Evolutionary conservation across 2,329 filamentous ascomycete species (phyloP).

Genomic region (Neoarthrinium moseri): DNA sequence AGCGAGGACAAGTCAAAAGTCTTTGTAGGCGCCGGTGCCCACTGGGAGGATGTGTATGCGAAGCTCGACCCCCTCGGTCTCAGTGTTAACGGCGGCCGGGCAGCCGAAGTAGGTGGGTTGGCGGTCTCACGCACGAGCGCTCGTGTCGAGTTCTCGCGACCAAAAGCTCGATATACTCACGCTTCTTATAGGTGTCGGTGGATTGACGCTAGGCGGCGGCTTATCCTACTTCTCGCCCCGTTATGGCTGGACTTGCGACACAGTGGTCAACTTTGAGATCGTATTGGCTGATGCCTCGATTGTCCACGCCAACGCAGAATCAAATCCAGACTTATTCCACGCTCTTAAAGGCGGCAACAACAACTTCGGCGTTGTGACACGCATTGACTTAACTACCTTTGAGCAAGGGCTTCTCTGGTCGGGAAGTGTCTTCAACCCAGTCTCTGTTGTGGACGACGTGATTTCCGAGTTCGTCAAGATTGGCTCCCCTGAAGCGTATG

Average conservation of each 20-base stretch:
- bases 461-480: neutral
- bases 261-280: constrained; percentile 42
- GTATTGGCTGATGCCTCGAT: constrained; percentile 41
- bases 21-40: constrained; percentile 19
- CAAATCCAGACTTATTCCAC: constrained; percentile 7
- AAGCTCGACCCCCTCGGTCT: constrained; percentile 13
- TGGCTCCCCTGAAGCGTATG: neutral
- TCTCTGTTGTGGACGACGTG: neutral
- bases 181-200: constrained; percentile 29
- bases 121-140: neutral
- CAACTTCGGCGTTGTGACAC: constrained; percentile 16
- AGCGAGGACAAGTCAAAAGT: constrained; percentile 14
- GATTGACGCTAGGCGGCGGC: constrained; percentile 45
- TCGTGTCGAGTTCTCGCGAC: neutral
- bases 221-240: constrained; percentile 45
- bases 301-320: neutral
- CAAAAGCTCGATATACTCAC: neutral
- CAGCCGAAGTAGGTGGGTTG: constrained; percentile 20
- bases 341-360: constrained; percentile 13
- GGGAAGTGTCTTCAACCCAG: neutral
- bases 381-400: constrained; percentile 8
- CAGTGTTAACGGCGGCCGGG: constrained; percentile 17
- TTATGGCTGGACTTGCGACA: constrained; percentile 47
- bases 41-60: constrained; percentile 19
- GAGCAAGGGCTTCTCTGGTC: neutral